Evolutionary conservation across 2,329 filamentous ascomycete species (phyloP).

Genomic region (Fusarium ambrosium): DNA sequence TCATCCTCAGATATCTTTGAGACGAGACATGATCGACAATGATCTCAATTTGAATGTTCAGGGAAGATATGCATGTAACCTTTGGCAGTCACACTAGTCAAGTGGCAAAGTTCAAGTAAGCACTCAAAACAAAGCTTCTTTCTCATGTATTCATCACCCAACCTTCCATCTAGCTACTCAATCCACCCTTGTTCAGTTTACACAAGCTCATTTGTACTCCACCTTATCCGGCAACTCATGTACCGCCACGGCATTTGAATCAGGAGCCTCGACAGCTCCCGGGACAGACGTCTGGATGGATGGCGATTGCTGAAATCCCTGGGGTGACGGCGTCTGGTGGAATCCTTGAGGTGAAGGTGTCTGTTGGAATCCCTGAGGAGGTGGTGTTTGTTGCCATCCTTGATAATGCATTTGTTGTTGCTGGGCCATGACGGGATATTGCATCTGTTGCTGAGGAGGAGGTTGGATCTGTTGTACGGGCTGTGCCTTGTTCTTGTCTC

Average conservation of each 20-base stretch:
- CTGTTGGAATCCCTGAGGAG: conserved; percentile 7
- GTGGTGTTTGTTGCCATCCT: conserved; percentile 16
- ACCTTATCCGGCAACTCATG: conserved; percentile 20
- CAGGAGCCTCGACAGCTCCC: conserved; percentile 20
- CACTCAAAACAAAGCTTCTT: background rate
- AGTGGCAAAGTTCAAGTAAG: background rate
- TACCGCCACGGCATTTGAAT: conserved; percentile 8
- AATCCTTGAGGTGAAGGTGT: conserved; percentile 6
- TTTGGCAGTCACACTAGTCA: background rate
- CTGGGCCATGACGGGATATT: conserved; percentile 10
- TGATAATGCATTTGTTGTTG: conserved; percentile 28
- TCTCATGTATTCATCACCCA: background rate
- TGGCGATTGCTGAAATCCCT: conserved; percentile 18
- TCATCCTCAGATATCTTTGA: background rate
- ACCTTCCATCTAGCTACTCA: background rate
- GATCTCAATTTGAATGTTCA: background rate
- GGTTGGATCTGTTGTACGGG: conserved; percentile 3
- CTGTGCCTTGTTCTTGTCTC: conserved; percentile 21
- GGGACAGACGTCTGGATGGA: conserved; percentile 6
- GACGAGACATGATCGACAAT: background rate
- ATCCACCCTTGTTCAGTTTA: background rate
- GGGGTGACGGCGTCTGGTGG: background rate
- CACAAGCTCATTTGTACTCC: conserved; percentile 4
- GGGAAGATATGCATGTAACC: background rate
- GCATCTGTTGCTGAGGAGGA: conserved; percentile 19